Evolutionary conservation across 768 basidiomycete genomes (phyloP).

Genomic region (Trametes maxima): DNA sequence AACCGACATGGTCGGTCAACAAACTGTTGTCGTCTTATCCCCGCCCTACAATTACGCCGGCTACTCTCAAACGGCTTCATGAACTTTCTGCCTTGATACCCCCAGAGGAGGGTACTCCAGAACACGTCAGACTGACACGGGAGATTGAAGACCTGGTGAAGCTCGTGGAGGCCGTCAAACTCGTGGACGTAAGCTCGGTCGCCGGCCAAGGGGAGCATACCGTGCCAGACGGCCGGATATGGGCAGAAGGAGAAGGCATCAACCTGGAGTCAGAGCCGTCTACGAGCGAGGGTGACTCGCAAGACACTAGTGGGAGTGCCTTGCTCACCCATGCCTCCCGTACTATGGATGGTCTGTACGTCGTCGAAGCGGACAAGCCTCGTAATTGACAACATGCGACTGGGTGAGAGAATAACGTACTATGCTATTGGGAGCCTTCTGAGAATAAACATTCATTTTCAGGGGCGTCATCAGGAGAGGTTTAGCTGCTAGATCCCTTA

Average conservation of each 20-base stretch:
- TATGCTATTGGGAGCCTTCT: not conserved
- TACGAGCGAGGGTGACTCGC: conserved; percentile 2
- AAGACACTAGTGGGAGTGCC: conserved; percentile 8
- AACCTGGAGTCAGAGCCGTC: conserved; percentile 26
- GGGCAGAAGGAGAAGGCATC: conserved; percentile 43
- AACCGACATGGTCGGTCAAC: conserved; percentile 81
- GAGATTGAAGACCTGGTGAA: conserved; percentile 73
- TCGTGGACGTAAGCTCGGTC: conserved; percentile 45
- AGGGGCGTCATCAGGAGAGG: too few relatives aligned
- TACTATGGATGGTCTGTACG: conserved; percentile 23
- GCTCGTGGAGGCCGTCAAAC: conserved; percentile 80
- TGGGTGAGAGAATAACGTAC: not conserved
- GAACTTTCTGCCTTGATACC: conserved; percentile 72
- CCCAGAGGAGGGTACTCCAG: conserved; percentile 58
- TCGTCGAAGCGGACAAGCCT: conserved; percentile 27
- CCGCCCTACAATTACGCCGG: conserved; percentile 57
- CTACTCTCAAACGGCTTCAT: conserved; percentile 65
- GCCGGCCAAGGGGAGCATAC: conserved; percentile 13
- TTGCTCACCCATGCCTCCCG: conserved; percentile 22
- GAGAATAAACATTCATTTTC: too few relatives aligned
- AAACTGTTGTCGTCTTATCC: conserved; percentile 78
- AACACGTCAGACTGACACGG: conserved; percentile 51
- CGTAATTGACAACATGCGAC: conserved; percentile 4
- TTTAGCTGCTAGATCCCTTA: too few relatives aligned
- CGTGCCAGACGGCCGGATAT: conserved; percentile 46